Conservation (phyloP, 1,284 basidiomycete species). For the Pterula multifida region DNA sequence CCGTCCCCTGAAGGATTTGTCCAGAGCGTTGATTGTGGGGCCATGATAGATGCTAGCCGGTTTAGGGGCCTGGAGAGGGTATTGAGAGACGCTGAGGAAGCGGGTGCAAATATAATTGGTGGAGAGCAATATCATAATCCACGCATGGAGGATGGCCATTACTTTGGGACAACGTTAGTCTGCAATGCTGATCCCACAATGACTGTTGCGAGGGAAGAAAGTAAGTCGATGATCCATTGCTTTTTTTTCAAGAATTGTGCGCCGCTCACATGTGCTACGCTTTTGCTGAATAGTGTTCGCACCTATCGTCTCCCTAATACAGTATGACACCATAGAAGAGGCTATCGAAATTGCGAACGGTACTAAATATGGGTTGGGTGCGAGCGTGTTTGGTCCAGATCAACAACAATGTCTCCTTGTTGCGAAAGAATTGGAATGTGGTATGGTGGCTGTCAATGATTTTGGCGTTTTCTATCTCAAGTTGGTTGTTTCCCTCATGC, state of each 20-base stretch:
- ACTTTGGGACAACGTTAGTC: constrained; percentile 83
- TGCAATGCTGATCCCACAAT: constrained; percentile 68
- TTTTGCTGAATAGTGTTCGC: constrained; percentile 60
- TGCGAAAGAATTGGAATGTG: constrained; percentile 73
- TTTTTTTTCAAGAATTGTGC: constrained; percentile 1
- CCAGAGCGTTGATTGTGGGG: constrained; percentile 64
- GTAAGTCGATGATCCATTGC: constrained; percentile 33
- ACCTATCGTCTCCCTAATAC: constrained; percentile 76
- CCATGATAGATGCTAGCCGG: constrained; percentile 65
- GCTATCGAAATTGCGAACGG: constrained; percentile 80
- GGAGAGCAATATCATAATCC: constrained; percentile 63
- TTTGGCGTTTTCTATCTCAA: constrained; percentile 88
- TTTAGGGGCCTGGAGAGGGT: constrained; percentile 65
- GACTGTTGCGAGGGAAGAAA: constrained; percentile 70
- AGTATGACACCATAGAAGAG: constrained; percentile 71
- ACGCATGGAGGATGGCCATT: constrained; percentile 57
- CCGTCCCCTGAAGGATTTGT: constrained; percentile 54
- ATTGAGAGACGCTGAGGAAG: constrained; percentile 58
- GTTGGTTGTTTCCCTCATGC: constrained; percentile 24
- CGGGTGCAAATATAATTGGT: constrained; percentile 58
- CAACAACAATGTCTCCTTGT: constrained; percentile 67
- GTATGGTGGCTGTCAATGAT: constrained; percentile 96
- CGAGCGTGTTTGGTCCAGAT: constrained; percentile 86
- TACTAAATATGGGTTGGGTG: constrained; percentile 86
- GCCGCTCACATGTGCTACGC: constrained; percentile 8